Percentiles rank a stretch among this genome's conserved stretches.
Conservation (phyloP, 441 rosid genomes). For the Breynia disticha region DNA sequence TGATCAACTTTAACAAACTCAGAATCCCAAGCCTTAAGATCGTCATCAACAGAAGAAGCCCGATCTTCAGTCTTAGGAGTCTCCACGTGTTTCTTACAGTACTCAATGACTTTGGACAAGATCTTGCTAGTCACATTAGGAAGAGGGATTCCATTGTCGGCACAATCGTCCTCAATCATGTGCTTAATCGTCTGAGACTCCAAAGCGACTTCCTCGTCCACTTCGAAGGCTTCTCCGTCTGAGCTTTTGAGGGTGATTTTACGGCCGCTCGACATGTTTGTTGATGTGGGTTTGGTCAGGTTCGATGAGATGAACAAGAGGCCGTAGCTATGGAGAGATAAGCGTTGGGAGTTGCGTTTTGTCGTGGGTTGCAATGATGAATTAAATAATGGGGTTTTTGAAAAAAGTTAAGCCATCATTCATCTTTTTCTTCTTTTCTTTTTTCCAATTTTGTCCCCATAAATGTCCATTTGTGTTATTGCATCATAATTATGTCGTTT, state of each 20-base stretch:
- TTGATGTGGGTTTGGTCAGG: too few relatives aligned
- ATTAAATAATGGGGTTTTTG: too few relatives aligned
- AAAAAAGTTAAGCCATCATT: too few relatives aligned
- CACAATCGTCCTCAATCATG: slow-evolving; percentile 40
- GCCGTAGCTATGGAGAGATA: too few relatives aligned
- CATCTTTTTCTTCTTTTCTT: too few relatives aligned
- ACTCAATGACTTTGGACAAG: slow-evolving; percentile 38
- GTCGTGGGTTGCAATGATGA: too few relatives aligned
- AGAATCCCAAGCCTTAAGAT: slow-evolving; percentile 49
- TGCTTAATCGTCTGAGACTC: slow-evolving; percentile 41
- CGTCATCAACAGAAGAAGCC: slow-evolving; percentile 20
- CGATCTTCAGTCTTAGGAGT: slow-evolving; percentile 33
- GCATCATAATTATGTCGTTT: too few relatives aligned
- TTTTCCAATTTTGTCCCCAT: too few relatives aligned
- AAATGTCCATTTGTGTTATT: too few relatives aligned
- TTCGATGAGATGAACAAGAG: too few relatives aligned
- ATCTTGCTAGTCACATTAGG: slow-evolving; percentile 36
- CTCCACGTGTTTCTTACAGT: slow-evolving; percentile 38
- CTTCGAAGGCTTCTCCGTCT: slow-evolving; percentile 41
- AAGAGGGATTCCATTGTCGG: slow-evolving; percentile 27
- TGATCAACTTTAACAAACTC: slow-evolving; percentile 69
- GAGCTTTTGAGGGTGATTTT: slow-evolving; percentile 27
- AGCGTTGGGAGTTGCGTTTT: too few relatives aligned
- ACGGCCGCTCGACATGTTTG: slow-evolving; percentile 17
- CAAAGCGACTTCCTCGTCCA: slow-evolving; percentile 35